Base-by-base conservation (phyloP, 495 filamentous ascomycete genomes). In the Hypoxylon rickii region DNA sequence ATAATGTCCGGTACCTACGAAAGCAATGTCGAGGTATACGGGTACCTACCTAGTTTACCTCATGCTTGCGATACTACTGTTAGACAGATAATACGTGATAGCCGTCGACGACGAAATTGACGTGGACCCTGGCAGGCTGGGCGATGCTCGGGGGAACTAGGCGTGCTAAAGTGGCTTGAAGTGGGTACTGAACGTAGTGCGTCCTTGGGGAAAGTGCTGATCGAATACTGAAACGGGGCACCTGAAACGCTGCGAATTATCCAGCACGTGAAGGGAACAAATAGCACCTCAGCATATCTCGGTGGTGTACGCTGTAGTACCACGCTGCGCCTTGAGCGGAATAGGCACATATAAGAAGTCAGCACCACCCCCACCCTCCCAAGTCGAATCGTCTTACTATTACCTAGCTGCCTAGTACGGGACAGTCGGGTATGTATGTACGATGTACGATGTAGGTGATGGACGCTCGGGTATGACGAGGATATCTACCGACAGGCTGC, bases 191-290 rank as follows among this genome's bases (percentile, higher is more conserved):
- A n/a, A n/a, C n/a, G 53, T 22, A 24, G 37, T n/a, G n/a, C 17
- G 10, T 45, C 38, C 41, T 46, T 51, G 41, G 48, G 43, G 43
- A 45, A n/a, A 22, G n/a, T 43, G 58, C 6, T 18, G 58, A 62
- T 61, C 58, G 12, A 18, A 16, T 15, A 44, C 37, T 18, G 37
- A 62, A 57, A 57, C 12, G 34, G 13, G 52, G 32, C 17, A 57
- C 48, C 48, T 62, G 58, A 62, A 62, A 62, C 58, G 12, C 22
- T 19, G n/a, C 39, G 39, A 57, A 57, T 52, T 51, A 57, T 49
- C 32, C 33, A 41, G 39, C 42, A 51, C 46, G 47, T 51, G 55
- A 41, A 51, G 34, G 21, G n/a, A n/a, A n/a, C n/a, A n/a, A n/a
- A n/a, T n/a, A n/a, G n/a, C n/a, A n/a, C n/a, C n/a, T n/a, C n/a